A percentile compares a stretch with the other conserved stretches of the same genome.
These are phyloP conservation scores for Benincasa hispida DNA, from an alignment of 306 rosid species.

Conservation along the genomic window DNA sequence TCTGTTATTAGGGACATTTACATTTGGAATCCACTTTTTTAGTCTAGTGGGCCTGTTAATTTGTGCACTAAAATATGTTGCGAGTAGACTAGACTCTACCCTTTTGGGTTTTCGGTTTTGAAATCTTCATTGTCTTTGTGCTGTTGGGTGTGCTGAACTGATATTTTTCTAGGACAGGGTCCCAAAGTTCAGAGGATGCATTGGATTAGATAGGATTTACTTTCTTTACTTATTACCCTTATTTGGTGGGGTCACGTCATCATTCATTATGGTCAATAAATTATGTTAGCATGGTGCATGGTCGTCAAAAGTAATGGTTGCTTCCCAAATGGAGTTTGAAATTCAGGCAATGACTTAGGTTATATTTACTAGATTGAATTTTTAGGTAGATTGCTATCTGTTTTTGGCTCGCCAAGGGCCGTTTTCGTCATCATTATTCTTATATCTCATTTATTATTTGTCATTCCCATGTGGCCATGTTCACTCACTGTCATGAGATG, in stretches of 20 bases:
- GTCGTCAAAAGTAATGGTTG: background rate
- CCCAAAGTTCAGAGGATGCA: background rate
- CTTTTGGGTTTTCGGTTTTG: slow-evolving; percentile 1
- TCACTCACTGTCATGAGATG: background rate
- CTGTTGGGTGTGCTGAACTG: background rate
- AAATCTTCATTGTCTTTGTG: background rate
- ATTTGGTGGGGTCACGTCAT: background rate
- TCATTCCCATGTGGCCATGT: background rate
- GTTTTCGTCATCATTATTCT: background rate
- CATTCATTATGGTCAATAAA: background rate
- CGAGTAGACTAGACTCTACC: background rate
- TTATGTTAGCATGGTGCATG: background rate
- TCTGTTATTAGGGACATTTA: slow-evolving; percentile 31
- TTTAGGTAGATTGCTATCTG: background rate
- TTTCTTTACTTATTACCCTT: background rate
- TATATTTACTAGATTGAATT: background rate
- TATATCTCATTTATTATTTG: background rate
- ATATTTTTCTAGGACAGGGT: slow-evolving; percentile 4
- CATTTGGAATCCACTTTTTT: slow-evolving; percentile 28
- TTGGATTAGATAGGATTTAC: background rate
- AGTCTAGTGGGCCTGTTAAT: slow-evolving; percentile 29
- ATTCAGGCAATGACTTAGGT: background rate
- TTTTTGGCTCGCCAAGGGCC: background rate
- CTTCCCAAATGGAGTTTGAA: background rate
- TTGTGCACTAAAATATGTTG: slow-evolving; percentile 5